These are phyloP conservation scores for Ascochyta lentis DNA, from an alignment of 2,329 filamentous ascomycete genomes.

Conservation along the genomic window DNA sequence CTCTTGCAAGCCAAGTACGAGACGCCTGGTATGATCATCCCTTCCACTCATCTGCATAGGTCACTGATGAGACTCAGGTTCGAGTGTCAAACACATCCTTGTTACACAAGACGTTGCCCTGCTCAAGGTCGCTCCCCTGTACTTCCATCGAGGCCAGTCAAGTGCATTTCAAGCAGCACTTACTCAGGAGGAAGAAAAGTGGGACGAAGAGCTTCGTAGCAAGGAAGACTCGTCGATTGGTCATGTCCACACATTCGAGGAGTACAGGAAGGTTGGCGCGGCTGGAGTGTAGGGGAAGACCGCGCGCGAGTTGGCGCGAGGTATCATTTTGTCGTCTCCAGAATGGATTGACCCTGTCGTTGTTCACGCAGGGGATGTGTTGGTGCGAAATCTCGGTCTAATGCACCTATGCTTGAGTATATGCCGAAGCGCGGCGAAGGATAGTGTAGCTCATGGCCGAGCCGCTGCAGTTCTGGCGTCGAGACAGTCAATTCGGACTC, in stretches of 20 bases:
- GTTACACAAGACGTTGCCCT: constrained; percentile 55
- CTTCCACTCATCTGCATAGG: neutral
- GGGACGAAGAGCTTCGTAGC: constrained; percentile 50
- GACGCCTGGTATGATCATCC: constrained; percentile 47
- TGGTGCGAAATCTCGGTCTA: neutral
- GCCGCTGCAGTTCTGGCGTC: constrained; percentile 3
- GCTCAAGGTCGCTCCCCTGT: constrained; percentile 50
- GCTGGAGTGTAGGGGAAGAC: constrained; percentile 29
- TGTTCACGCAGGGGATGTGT: neutral
- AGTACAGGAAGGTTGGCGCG: constrained; percentile 53
- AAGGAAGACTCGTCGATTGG: constrained; percentile 33
- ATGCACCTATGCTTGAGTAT: constrained; percentile 1
- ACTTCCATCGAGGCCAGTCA: constrained; percentile 53
- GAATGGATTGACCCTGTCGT: neutral
- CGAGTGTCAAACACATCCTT: constrained; percentile 54
- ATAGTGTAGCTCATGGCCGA: neutral
- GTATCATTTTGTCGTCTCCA: neutral
- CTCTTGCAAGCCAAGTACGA: constrained; percentile 57
- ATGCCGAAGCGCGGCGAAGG: neutral
- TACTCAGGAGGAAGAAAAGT: constrained; percentile 54
- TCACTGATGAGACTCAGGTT: constrained; percentile 38
- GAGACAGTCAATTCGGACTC: constrained; percentile 4
- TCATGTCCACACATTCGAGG: constrained; percentile 51
- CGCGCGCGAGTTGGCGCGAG: neutral
- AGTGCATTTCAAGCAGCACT: constrained; percentile 50